Base-by-base conservation (phyloP, 2,329 filamentous ascomycete genomes). In the Nigrospora oryzae region DNA sequence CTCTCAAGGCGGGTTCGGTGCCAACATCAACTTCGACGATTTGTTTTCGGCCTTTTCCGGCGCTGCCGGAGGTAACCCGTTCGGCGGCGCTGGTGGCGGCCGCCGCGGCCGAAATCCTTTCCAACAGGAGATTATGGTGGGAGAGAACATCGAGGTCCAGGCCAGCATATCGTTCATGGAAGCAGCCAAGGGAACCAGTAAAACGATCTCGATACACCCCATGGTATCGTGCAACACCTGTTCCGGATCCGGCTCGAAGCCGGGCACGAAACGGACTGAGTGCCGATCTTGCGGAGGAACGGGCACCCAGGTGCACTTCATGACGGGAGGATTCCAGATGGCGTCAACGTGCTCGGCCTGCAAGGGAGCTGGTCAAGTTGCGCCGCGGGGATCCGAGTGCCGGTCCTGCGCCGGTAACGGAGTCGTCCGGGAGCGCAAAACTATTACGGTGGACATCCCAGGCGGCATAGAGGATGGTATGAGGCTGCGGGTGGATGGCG, bases 401-500 rank as follows among this genome's bases (percentile, higher is more conserved):
- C 72, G 74, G 46, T 77, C 80, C 1, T 98, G 93, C 63, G 69
- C 74, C 48, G 93, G 93, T 34, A 81, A 89, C 44, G 93, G 93
- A 38, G 90, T 94, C 14, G 78, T 89, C 33, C 77, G 89, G 54
- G 88, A 95, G 58, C 77, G 82, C 49, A 89, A 87, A 69, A 88
- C 86, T 0, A 82, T 98, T 41, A 85, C 79, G 28, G 78, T 98
- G 37, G 90, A 97, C 56, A 96, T 98, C 38, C 93, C 93, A 1
- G 89, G 86, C 17, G 93, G 93, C 51, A 89, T 98, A 31, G 93
- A 97, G 62, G 91, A 98, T 62, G 90, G 91, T 45, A 97, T 97
- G 91, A 81, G 89, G 46, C 69, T 98, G 56, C 79, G 88, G 43
- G 79, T 98, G 28, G 80, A 83, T 47, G 86, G 86, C 23, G 89